Conservation (phyloP, 1,139 yeast genomes). For the Pichia inconspicua region DNA sequence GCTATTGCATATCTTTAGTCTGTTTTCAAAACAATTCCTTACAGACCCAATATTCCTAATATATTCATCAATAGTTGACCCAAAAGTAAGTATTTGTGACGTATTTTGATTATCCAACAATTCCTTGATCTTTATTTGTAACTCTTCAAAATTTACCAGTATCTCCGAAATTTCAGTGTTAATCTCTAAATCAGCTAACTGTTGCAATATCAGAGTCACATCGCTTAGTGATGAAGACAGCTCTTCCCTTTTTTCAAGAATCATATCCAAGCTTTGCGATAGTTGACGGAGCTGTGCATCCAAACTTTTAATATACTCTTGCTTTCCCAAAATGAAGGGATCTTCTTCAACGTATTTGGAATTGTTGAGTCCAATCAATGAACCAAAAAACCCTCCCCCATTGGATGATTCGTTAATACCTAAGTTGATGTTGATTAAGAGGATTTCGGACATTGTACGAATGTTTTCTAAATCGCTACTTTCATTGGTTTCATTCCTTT, state of each 20-base stretch:
- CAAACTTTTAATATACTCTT: constrained; percentile 59
- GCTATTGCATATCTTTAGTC: constrained; percentile 61
- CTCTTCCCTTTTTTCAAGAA: constrained; percentile 71
- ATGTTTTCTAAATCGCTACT: constrained; percentile 17
- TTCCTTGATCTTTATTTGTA: constrained; percentile 65
- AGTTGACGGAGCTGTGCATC: constrained; percentile 69
- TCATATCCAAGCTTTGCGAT: constrained; percentile 63
- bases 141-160: constrained; percentile 57
- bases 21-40: constrained; percentile 64
- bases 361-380: constrained; percentile 45
- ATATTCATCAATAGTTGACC: constrained; percentile 84
- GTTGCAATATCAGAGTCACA: constrained; percentile 43
- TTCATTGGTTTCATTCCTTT: constrained; percentile 43
- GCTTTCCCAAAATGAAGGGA: constrained; percentile 64
- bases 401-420: constrained; percentile 25
- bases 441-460: constrained; percentile 24
- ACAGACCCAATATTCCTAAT: constrained; percentile 71
- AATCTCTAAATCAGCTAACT: constrained; percentile 68
- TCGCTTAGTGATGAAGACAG: constrained; percentile 62
- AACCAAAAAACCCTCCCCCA: constrained; percentile 52
- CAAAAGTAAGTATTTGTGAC: constrained; percentile 82
- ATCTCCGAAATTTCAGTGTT: constrained; percentile 59
- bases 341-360: constrained; percentile 72
- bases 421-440: constrained; percentile 30
- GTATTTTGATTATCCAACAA: constrained; percentile 70